Percentiles rank a stretch among this genome's conserved stretches.
phyloP scores from a whole-genome alignment of 2,329 filamentous ascomycete species.

The Beauveria scarabaeidicola region DNA sequence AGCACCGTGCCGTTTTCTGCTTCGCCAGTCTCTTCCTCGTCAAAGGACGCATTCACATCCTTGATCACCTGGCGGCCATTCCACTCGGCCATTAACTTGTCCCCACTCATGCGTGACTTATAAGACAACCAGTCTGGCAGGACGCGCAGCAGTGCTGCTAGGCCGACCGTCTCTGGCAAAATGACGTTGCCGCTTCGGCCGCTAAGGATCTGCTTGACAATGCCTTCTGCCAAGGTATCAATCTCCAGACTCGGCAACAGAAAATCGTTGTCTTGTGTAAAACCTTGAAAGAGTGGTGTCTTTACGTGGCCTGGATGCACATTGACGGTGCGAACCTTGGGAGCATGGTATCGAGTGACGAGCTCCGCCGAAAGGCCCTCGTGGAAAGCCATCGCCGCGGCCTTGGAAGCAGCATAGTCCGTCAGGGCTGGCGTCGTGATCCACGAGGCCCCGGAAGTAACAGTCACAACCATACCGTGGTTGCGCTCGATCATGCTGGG shows the following conservation, averaged over 20 bases:
- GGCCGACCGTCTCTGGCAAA: constrained; percentile 32
- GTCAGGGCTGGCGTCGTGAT: constrained; percentile 53
- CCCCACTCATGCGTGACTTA: constrained; percentile 34
- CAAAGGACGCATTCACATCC: constrained; percentile 33
- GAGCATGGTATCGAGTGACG: constrained; percentile 50
- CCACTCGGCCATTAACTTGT: constrained; percentile 35
- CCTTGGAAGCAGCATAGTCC: constrained; percentile 60
- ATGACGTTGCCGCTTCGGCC: constrained; percentile 40
- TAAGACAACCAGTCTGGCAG: constrained; percentile 58
- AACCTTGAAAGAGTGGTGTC: constrained; percentile 30
- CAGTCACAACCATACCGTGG: constrained; percentile 66
- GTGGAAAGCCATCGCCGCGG: constrained; percentile 58
- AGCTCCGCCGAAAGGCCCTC: constrained; percentile 56
- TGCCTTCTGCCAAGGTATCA: constrained; percentile 35
- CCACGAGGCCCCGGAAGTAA: constrained; percentile 57
- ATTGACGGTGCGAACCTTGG: constrained; percentile 55
- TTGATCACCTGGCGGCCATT: constrained; percentile 38
- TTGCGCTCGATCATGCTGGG: constrained; percentile 54
- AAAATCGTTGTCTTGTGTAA: constrained; percentile 44
- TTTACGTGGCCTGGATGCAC: constrained; percentile 45
- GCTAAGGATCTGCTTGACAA: constrained; percentile 41
- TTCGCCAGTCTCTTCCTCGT: constrained; percentile 18
- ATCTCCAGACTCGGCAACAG: constrained; percentile 27
- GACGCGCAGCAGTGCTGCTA: constrained; percentile 36
- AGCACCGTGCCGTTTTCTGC: constrained; percentile 29